Evolutionary conservation across 306 rosid species (phyloP), one percentile per base, ranked within the genome.

Genomic region (Quercus rubra): DNA sequence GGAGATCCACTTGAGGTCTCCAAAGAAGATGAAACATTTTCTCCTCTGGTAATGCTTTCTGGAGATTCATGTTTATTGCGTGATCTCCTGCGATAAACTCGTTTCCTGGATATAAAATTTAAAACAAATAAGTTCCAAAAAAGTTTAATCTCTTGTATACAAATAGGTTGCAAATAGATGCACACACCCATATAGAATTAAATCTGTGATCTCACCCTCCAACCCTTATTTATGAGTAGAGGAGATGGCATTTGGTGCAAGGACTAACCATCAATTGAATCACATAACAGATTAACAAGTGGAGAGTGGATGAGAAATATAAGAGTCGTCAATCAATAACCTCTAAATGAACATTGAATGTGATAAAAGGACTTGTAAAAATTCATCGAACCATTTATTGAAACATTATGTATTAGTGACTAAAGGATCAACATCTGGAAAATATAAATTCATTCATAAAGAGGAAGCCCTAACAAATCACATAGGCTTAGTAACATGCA

Each of bases 41-140:
- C 73, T 64, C 19, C 79, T 57, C 35, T 59, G 20, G 27, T 30
- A n/a, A 56, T 12, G 6, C 35, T 71, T 71, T 56, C 76, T 71
- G 54, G 57, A 56, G 21, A 76, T 23, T 62, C 70, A 38, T 57
- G 61, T 54, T 28, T 59, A 11, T 43, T 59, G 27, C 51, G 77
- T 74, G 80, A 52, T n/a, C 52, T 67, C 43, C 41, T 70, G 10
- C 3, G 68, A 73, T 77, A 81, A 66, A 74, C 74, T 76, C 21
- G 64, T 73, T 28, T 70, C 81, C 88, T 84, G 55, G 67, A 73
- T 58, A 70, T 13, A 59, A 77, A 56, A 62, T 67, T 17, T 5
- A 28, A 19, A 51, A 41, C 12, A 61, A 68, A 62, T 62, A 27
- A 20, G 11, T 9, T 27, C 51, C 31, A 38, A 28, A 25, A 35